Percentiles rank a stretch among this genome's conserved stretches.
phyloP scores from a whole-genome alignment of 75 land plant species.

The Selaginella tamariscina region DNA sequence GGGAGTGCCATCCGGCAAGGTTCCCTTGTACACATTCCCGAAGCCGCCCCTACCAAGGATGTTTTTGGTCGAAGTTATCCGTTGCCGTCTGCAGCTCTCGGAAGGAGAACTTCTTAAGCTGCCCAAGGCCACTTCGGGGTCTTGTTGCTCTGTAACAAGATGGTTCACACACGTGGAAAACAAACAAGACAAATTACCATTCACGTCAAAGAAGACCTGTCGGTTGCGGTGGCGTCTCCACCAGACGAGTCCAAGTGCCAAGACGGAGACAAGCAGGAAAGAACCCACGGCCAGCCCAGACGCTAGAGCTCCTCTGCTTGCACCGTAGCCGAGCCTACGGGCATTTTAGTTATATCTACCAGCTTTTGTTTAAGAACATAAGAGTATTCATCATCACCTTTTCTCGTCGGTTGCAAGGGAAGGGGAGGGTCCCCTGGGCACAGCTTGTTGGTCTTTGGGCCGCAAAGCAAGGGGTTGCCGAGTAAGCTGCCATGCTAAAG shows the following conservation, averaged over 20 bases:
- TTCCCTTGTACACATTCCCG: slow-evolving; percentile 48
- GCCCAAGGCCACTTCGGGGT: slow-evolving; percentile 58
- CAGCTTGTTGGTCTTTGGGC: slow-evolving; percentile 35
- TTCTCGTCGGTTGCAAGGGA: slow-evolving; percentile 12
- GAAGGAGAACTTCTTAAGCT: slow-evolving; percentile 61
- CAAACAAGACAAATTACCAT: slow-evolving; percentile 28
- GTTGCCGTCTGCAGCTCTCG: slow-evolving; percentile 58
- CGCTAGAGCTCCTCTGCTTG: slow-evolving; percentile 38
- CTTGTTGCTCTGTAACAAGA: slow-evolving; percentile 48
- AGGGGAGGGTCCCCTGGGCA: slow-evolving; percentile 50
- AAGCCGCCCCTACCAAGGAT: slow-evolving; percentile 45
- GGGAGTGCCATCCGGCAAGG: slow-evolving; percentile 31
- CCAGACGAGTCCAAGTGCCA: slow-evolving; percentile 46
- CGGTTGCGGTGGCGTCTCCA: slow-evolving; percentile 47
- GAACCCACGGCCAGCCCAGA: slow-evolving; percentile 41
- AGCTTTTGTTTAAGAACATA: not conserved
- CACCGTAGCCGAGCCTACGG: not conserved
- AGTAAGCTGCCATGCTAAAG: slow-evolving; percentile 32
- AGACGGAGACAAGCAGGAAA: slow-evolving; percentile 30
- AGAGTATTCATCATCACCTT: not conserved
- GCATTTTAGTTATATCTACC: slow-evolving; percentile 9
- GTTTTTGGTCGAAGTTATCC: slow-evolving; percentile 35
- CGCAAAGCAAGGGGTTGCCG: slow-evolving; percentile 68
- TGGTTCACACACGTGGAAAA: not conserved
- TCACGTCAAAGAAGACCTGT: slow-evolving; percentile 56